These are phyloP conservation scores for Neurospora sublineolata DNA, from an alignment of 495 filamentous ascomycete species.

Conservation along the genomic window DNA sequence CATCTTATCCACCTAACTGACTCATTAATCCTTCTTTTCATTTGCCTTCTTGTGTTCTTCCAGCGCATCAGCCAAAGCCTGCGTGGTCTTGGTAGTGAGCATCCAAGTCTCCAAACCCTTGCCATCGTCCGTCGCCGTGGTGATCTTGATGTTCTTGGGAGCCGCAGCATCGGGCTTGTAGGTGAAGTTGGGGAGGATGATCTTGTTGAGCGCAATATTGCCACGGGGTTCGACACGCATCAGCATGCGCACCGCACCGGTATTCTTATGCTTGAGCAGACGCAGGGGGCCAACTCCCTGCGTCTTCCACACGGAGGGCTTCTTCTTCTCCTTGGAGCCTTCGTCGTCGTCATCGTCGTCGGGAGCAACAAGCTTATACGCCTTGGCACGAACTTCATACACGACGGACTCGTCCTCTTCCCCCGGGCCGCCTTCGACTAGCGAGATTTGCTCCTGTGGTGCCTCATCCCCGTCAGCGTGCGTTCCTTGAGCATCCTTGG, in stretches of 20 bases:
- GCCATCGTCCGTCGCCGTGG: slow-evolving; percentile 39
- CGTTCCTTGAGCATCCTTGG: slow-evolving; percentile 38
- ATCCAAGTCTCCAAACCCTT: slow-evolving; percentile 49
- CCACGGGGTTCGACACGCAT: slow-evolving; percentile 60
- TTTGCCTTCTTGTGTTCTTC: slow-evolving; percentile 37
- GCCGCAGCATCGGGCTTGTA: slow-evolving; percentile 39
- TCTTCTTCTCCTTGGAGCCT: slow-evolving; percentile 19
- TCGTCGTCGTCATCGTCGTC: slow-evolving; percentile 26
- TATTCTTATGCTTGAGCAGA: slow-evolving; percentile 55
- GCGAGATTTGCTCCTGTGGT: slow-evolving; percentile 48
- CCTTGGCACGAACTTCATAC: slow-evolving; percentile 53
- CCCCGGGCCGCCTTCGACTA: slow-evolving; percentile 50
- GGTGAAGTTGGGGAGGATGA: slow-evolving; percentile 42
- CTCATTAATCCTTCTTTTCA: slow-evolving; percentile 19
- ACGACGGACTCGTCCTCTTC: slow-evolving; percentile 60
- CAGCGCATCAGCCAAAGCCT: slow-evolving; percentile 36
- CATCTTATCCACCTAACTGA: not conserved
- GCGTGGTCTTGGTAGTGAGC: slow-evolving; percentile 46
- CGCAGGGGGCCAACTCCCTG: slow-evolving; percentile 55
- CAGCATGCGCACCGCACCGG: slow-evolving; percentile 50
- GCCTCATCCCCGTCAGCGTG: slow-evolving; percentile 38
- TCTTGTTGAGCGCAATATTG: slow-evolving; percentile 55
- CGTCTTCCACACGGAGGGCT: slow-evolving; percentile 41
- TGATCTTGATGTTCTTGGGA: slow-evolving; percentile 45
- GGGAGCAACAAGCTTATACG: slow-evolving; percentile 36